Base-by-base conservation (phyloP, 345 rosid species). In the Bruguiera sexangula region DNA sequence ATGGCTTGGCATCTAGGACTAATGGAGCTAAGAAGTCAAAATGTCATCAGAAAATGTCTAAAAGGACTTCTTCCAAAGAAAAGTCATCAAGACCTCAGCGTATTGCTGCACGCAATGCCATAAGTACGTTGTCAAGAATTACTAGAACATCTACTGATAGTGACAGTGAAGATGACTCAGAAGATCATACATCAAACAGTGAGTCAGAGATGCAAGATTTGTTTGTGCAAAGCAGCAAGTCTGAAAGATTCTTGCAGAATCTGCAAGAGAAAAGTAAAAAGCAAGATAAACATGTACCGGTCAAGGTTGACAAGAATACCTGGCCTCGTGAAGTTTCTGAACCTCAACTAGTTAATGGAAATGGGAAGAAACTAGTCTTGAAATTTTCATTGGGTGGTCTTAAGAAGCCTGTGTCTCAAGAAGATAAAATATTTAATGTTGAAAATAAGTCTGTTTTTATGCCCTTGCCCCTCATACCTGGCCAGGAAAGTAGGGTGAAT, bases 331-430 rank as follows among this genome's bases (percentile, higher is more conserved):
- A 69, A 16, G 26, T 63, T 24, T 52, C 71, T 78, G 63, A 77
- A 63, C 74, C 69, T 72, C 79, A 66, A 51, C 24, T 57, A 30
- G 30, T 29, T 59, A 11, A 29, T 21, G 66, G 43, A 51, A 53
- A 58, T 36, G 65, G 63, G 66, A 75, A 70, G 22, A 75, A 75
- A 66, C 27, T 75, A 51, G 63, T 75, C 39, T 31, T 75, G 15
- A 75, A 80, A 26, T 63, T 77, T 37, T 82, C 94, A 34, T 73
- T 86, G 51, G 83, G 88, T 63, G 82, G 82, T 72, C 71, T 79
- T 73, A 91, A 82, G 86, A 89, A 85, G 79, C 77, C 82, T 52
- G 66, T 52, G 31, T 65, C 85, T 72, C 63, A 76, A 62, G 84
- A 70, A 65, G 82, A 81, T 46, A 79, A 69, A 73, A 78, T 72